Evolutionary conservation across 108 stramenopile species (phyloP).

Genomic region (Craspedostauros australis): DNA sequence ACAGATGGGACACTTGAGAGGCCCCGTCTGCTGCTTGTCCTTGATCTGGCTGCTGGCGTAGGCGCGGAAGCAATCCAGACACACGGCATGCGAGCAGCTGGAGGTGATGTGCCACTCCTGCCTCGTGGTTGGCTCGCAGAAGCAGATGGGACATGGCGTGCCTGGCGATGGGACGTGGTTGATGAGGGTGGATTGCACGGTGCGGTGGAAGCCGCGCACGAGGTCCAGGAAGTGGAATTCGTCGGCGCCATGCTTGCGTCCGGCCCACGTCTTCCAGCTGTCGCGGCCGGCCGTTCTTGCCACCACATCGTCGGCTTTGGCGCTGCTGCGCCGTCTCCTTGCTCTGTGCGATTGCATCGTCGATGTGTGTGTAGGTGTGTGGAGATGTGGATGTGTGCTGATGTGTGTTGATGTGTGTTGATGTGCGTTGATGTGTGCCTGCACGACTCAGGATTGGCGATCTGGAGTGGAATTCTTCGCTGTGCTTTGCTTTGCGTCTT

Average conservation of each 20-base stretch:
- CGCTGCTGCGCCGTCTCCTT: too few species aligned
- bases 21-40: slow-evolving; percentile 49
- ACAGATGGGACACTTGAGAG: slow-evolving; percentile 63
- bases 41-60: slow-evolving; percentile 48
- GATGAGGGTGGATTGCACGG: background rate
- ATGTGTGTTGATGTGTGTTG: too few species aligned
- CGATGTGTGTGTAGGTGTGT: too few species aligned
- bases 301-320: slow-evolving; percentile 8
- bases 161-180: slow-evolving; percentile 3
- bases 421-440: too few species aligned
- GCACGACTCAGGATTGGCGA: too few species aligned
- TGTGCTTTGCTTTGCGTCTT: too few species aligned
- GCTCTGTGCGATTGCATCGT: too few species aligned
- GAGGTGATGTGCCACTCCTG: slow-evolving; percentile 49
- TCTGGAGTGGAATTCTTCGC: too few species aligned
- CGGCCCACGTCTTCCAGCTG: slow-evolving; percentile 34
- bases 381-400: too few species aligned
- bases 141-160: slow-evolving; percentile 32
- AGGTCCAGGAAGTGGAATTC: slow-evolving; percentile 31
- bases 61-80: slow-evolving; percentile 40
- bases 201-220: slow-evolving; percentile 19
- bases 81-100: slow-evolving; percentile 56
- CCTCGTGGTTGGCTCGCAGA: slow-evolving; percentile 9
- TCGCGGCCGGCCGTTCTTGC: slow-evolving; percentile 31
- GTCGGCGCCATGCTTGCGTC: slow-evolving; percentile 18